Evolutionary conservation across 2,329 filamentous ascomycete species (phyloP), one percentile per base, ranked within the genome.

Genomic region (Bipolaris cookei): DNA sequence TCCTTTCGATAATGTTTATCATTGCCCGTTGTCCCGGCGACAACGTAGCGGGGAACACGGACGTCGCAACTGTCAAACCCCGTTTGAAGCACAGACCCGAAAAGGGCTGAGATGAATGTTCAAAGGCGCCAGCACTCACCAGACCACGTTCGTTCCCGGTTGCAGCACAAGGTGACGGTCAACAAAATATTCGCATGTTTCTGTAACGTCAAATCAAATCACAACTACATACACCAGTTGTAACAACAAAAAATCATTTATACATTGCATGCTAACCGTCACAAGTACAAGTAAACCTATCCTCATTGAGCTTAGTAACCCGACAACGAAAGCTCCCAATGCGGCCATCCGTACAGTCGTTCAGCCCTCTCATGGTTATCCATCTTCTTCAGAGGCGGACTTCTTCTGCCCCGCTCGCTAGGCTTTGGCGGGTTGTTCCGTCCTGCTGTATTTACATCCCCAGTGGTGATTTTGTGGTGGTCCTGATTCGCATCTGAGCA

Each of bases 261-360:
- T 73, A 71, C 63, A 75, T 73, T 72, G 71, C 73, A 74, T 73
- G 72, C 72, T 75, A 73, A 73, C 68, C 67, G 54, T 68, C 66
- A 73, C 64, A 74, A 72, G 66, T 76, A 75, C 73, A 75, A 71
- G 61, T 66, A 61, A 65, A 66, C 64, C 68, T 66, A 69, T 66
- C 59, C 66, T 64, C 62, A 56, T 60, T 62, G 64, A 68, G 64
- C 64, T 65, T 58, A 60, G 66, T 68, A 62, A 65, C 59, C 56
- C 56, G 62, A 67, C 64, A 67, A 68, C 58, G 60, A 70, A 67
- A 71, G 56, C 61, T 65, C 55, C 62, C 59, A 56, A 65, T 61
- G 58, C 58, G 55, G 53, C 54, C 53, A 35, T 61, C 60, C 46
- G 65, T 44, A 49, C 54, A 63, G 53, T 61, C 56, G 54, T 56